Conservation (phyloP, 2,329 filamentous ascomycete genomes). For the Fusarium sublunatum region DNA sequence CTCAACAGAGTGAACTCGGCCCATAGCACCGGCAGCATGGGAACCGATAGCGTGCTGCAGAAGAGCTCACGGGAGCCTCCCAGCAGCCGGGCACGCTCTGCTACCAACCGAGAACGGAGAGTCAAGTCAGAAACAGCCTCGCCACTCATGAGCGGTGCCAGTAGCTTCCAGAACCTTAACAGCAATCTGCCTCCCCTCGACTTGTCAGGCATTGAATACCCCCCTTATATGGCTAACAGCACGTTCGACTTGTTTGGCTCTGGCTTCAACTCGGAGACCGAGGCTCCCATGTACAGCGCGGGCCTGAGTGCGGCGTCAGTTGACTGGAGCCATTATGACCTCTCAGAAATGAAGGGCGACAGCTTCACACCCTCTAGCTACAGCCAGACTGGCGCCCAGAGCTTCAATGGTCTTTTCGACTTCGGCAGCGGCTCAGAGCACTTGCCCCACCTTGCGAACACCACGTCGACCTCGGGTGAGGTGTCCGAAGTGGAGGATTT, state of each 20-base stretch:
- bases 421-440: constrained; percentile 65
- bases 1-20: constrained; percentile 69
- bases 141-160: constrained; percentile 62
- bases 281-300: constrained; percentile 70
- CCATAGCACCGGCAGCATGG: constrained; percentile 63
- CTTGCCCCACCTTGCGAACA: constrained; percentile 65
- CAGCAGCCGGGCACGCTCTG: constrained; percentile 51
- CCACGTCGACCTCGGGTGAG: constrained; percentile 72
- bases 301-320: constrained; percentile 67
- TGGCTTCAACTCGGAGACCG: constrained; percentile 61
- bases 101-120: constrained; percentile 59
- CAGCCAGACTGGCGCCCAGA: constrained; percentile 63
- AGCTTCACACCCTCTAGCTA: constrained; percentile 66
- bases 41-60: constrained; percentile 56
- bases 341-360: constrained; percentile 58
- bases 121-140: constrained; percentile 72
- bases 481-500: constrained; percentile 75
- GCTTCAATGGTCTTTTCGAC: constrained; percentile 64
- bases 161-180: constrained; percentile 64
- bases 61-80: constrained; percentile 53
- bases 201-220: constrained; percentile 65
- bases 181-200: constrained; percentile 67
- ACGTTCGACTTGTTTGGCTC: constrained; percentile 65
- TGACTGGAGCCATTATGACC: constrained; percentile 60
- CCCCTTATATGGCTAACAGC: constrained; percentile 59